A percentile compares a stretch with the other conserved stretches of the same genome.
phyloP scores from a whole-genome alignment of 768 basidiomycete genomes.

The Boletus reticulatus region DNA sequence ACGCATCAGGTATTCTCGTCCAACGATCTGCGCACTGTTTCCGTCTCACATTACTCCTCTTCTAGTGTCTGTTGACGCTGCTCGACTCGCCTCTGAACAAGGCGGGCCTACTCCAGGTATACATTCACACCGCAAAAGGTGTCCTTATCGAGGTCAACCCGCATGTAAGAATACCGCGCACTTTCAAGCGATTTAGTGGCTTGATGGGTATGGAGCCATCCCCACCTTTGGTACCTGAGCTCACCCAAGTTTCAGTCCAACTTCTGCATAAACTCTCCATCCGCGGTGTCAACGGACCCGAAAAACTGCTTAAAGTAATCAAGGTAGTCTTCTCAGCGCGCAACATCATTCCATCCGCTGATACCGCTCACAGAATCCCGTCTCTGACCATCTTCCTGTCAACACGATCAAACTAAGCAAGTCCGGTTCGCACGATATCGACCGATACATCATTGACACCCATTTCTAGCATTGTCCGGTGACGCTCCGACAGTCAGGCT shows the following conservation, averaged over 20 bases:
- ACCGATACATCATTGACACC: conserved; percentile 2
- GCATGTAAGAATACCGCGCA: conserved; percentile 94
- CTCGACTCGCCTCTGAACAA: conserved; percentile 98
- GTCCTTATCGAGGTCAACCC: conserved; percentile 99
- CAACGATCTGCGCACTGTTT: not conserved
- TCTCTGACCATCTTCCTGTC: conserved; percentile 89
- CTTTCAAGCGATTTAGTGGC: conserved; percentile 98
- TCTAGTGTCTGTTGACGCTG: conserved; percentile 89
- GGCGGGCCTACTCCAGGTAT: conserved; percentile 93
- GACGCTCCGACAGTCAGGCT: conserved; percentile 82
- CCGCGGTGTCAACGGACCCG: conserved; percentile 92
- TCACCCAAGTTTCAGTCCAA: conserved; percentile 63
- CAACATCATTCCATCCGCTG: not conserved
- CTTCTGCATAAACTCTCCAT: conserved; percentile 94
- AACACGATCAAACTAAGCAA: conserved; percentile 95
- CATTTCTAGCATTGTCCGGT: conserved; percentile 74
- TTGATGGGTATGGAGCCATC: conserved; percentile 76
- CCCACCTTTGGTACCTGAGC: not conserved
- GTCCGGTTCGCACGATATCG: conserved; percentile 30
- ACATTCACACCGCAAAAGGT: conserved; percentile 95
- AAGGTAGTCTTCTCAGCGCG: conserved; percentile 52
- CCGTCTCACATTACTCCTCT: not conserved
- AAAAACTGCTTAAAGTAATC: conserved; percentile 96
- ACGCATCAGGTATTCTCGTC: conserved; percentile 81
- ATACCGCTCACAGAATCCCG: conserved; percentile 66